Percentiles rank a stretch among this genome's conserved stretches.
These are phyloP conservation scores for Russula lepida DNA, from an alignment of 768 basidiomycete species.

Conservation along the genomic window DNA sequence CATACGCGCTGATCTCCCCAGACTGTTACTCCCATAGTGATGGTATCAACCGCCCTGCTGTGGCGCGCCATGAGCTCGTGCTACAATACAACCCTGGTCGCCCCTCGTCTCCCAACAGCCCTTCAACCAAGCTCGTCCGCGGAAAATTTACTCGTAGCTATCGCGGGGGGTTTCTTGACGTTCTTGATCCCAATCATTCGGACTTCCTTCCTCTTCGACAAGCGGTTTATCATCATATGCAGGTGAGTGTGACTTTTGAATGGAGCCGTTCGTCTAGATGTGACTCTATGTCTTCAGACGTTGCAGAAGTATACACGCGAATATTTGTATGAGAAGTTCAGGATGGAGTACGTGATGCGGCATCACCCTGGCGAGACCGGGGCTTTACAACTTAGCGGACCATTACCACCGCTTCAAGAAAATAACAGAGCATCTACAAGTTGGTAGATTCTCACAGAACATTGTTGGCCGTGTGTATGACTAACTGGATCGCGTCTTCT, in stretches of 20 bases:
- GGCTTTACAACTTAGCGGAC: conserved; percentile 15
- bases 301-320: conserved; percentile 79
- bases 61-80: conserved; percentile 62
- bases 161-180: conserved; percentile 79
- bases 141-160: conserved; percentile 66
- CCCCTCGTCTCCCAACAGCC: conserved; percentile 25
- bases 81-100: conserved; percentile 61
- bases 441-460: conserved; percentile 26
- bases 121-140: conserved; percentile 54
- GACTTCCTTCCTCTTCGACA: conserved; percentile 73
- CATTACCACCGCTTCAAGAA: conserved; percentile 32
- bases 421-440: conserved; percentile 30
- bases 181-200: conserved; percentile 67
- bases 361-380: conserved; percentile 24
- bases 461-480: conserved; percentile 10
- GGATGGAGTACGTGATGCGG: conserved; percentile 46
- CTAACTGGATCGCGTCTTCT: conserved; percentile 20
- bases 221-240: conserved; percentile 83
- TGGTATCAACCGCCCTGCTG: conserved; percentile 51
- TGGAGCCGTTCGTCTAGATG: neutral
- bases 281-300: conserved; percentile 39
- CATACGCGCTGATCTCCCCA: conserved; percentile 80
- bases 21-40: conserved; percentile 81
- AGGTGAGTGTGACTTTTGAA: conserved; percentile 42
- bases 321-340: conserved; percentile 75